These are phyloP conservation scores for Discostella stelligera DNA, from an alignment of 352 stramenopile species.

Conservation along the genomic window DNA sequence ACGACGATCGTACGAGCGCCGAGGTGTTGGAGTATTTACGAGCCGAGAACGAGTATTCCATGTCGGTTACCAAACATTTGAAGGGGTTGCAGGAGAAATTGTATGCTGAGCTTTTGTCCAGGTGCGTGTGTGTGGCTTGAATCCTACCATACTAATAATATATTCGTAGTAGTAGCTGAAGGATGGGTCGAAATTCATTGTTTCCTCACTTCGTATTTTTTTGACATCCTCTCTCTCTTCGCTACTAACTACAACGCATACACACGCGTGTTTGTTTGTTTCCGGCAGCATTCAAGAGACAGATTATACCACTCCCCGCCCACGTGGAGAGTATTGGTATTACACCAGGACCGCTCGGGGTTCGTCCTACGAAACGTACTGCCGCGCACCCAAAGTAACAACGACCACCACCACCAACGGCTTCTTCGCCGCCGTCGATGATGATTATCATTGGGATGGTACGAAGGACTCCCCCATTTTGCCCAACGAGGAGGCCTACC, in stretches of 20 bases:
- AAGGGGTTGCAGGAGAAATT: slow-evolving; percentile 81
- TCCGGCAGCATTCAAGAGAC: slow-evolving; percentile 67
- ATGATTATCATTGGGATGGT: slow-evolving; percentile 61
- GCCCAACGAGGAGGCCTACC: slow-evolving; percentile 85
- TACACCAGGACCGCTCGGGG: slow-evolving; percentile 74
- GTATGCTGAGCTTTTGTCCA: slow-evolving; percentile 89
- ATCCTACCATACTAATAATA: too few species aligned
- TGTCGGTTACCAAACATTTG: slow-evolving; percentile 86
- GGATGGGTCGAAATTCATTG: too few species aligned
- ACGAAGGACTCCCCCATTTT: slow-evolving; percentile 63
- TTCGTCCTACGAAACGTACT: slow-evolving; percentile 62
- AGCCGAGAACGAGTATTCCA: slow-evolving; percentile 91
- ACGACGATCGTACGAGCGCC: slow-evolving; percentile 88
- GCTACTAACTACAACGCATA: too few species aligned
- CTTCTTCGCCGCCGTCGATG: not conserved
- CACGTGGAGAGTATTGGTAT: slow-evolving; percentile 65
- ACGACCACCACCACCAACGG: not conserved
- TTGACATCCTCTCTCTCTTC: too few species aligned
- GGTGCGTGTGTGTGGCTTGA: not conserved
- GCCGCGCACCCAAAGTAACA: slow-evolving; percentile 55
- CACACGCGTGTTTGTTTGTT: too few species aligned
- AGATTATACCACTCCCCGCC: slow-evolving; percentile 58
- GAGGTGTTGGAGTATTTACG: slow-evolving; percentile 89
- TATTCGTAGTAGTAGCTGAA: too few species aligned
- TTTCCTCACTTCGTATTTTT: not conserved